Evolutionary conservation across 352 stramenopile species (phyloP).

Genomic region (Globisporangium rhizosaccharum): DNA sequence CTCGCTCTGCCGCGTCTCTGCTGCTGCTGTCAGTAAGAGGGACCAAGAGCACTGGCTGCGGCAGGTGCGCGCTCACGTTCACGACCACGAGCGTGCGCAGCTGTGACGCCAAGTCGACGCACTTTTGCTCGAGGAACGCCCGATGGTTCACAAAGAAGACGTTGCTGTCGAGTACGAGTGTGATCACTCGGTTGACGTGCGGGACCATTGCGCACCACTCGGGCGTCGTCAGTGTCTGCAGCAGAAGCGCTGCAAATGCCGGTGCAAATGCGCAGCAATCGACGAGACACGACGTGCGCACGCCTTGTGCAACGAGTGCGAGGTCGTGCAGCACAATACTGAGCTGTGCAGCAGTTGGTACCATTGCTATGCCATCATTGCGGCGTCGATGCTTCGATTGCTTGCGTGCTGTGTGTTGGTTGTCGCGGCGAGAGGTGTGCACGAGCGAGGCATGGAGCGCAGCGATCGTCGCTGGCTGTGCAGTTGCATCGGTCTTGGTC

Average conservation of each 20-base stretch:
- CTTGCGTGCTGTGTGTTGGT: background rate
- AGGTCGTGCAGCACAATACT: slow-evolving; percentile 28
- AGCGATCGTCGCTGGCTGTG: too few species aligned
- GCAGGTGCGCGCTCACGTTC: slow-evolving; percentile 27
- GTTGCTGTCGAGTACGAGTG: slow-evolving; percentile 31
- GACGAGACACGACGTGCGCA: slow-evolving; percentile 37
- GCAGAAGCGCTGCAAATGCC: slow-evolving; percentile 17
- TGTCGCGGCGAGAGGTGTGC: background rate
- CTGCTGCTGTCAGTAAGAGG: background rate
- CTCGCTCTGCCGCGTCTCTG: background rate
- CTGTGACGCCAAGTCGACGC: slow-evolving; percentile 16
- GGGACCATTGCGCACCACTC: background rate
- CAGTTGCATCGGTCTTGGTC: too few species aligned
- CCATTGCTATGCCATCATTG: background rate
- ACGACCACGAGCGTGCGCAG: slow-evolving; percentile 19
- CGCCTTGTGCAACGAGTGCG: slow-evolving; percentile 26
- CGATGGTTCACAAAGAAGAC: slow-evolving; percentile 37
- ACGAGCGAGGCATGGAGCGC: background rate
- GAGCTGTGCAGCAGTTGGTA: slow-evolving; percentile 15
- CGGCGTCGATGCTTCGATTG: background rate
- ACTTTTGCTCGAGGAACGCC: slow-evolving; percentile 30
- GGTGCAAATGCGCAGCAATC: slow-evolving; percentile 32
- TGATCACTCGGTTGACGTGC: slow-evolving; percentile 13
- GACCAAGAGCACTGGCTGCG: slow-evolving; percentile 10
- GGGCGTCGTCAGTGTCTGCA: slow-evolving; percentile 12